Percentiles rank a stretch among this genome's conserved stretches.
Conservation (phyloP, 202 grass and related monocot genomes). For the Musa balbisiana region DNA sequence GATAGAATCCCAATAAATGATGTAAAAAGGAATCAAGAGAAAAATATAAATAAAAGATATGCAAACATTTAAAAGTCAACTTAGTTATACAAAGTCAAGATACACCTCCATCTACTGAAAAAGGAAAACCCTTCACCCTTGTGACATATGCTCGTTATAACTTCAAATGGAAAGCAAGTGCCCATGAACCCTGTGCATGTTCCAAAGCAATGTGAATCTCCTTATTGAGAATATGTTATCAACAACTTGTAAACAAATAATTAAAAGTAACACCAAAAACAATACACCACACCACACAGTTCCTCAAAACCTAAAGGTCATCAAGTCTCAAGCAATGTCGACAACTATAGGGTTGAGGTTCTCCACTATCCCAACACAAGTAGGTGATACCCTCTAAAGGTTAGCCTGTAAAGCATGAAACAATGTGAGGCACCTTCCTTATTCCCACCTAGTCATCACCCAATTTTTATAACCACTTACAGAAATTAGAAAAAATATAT, state of each 20-base stretch:
- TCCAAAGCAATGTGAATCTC: background rate
- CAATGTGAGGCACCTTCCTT: background rate
- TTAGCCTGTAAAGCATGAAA: background rate
- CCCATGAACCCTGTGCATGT: background rate
- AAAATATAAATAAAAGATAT: background rate
- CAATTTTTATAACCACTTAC: background rate
- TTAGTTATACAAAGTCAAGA: too few relatives aligned
- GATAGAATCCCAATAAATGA: background rate
- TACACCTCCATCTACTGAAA: too few relatives aligned
- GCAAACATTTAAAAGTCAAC: too few relatives aligned
- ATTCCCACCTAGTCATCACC: background rate
- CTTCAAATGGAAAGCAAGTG: background rate
- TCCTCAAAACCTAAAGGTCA: background rate
- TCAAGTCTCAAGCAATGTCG: background rate
- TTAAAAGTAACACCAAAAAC: background rate
- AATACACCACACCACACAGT: background rate
- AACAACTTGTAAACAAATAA: conserved; percentile 1
- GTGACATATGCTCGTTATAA: background rate
- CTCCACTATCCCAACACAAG: background rate
- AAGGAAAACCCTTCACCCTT: too few relatives aligned
- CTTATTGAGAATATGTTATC: background rate
- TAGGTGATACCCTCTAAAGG: background rate
- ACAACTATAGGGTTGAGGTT: background rate
- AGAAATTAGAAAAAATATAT: background rate
- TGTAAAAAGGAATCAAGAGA: too few relatives aligned